Evolutionary conservation across 108 stramenopile genomes (phyloP).

Genomic region (Nitzschia putrida): DNA sequence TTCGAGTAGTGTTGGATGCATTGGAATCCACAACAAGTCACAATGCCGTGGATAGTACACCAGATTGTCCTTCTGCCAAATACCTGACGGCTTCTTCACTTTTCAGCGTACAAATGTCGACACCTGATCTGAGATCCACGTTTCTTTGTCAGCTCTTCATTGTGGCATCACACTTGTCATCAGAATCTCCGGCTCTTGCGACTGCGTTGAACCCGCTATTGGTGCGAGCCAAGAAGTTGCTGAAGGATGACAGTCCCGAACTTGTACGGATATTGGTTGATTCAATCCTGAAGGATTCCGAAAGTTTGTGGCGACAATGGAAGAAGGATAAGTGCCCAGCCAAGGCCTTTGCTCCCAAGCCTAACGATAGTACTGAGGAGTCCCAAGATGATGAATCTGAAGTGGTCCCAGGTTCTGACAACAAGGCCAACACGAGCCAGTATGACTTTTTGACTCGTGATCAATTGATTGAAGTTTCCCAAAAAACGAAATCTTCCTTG

Average conservation of each 20-base stretch:
- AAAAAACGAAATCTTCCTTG: slow-evolving; percentile 29
- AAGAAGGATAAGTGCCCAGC: slow-evolving; percentile 76
- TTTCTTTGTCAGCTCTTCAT: slow-evolving; percentile 76
- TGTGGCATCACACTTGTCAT: slow-evolving; percentile 56
- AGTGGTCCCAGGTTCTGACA: neutral
- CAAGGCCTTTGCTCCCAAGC: slow-evolving; percentile 34
- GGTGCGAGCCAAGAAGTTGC: slow-evolving; percentile 47
- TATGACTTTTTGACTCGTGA: slow-evolving; percentile 18
- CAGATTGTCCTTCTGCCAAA: slow-evolving; percentile 32
- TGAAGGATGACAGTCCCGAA: slow-evolving; percentile 26
- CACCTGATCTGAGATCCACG: slow-evolving; percentile 55
- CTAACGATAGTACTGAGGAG: neutral
- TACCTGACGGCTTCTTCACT: slow-evolving; percentile 70
- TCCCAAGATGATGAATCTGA: neutral
- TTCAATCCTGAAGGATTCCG: slow-evolving; percentile 52
- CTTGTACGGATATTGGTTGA: slow-evolving; percentile 23
- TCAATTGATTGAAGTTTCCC: slow-evolving; percentile 33
- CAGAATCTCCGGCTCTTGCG: slow-evolving; percentile 41
- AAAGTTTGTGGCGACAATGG: slow-evolving; percentile 73
- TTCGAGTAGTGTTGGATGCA: slow-evolving; percentile 51
- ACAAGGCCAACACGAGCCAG: neutral
- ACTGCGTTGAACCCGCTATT: slow-evolving; percentile 36
- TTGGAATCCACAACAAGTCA: slow-evolving; percentile 52
- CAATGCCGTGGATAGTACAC: neutral
- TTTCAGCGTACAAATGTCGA: slow-evolving; percentile 59